phyloP scores from a whole-genome alignment of 345 rosid genomes.

The Camelina neglecta region DNA sequence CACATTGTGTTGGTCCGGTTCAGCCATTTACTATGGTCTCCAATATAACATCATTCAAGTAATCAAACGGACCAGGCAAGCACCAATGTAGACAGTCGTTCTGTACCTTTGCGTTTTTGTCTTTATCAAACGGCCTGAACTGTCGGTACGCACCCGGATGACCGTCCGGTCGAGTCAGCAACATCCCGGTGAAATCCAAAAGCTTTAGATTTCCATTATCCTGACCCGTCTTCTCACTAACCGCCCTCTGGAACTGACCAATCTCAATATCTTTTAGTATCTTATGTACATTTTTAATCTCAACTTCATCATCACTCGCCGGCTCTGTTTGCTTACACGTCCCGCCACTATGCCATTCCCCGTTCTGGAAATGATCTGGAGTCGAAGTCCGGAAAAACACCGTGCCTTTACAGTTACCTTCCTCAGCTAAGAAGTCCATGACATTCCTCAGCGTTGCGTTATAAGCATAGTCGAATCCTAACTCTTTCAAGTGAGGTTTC shows the following conservation, averaged over 20 bases:
- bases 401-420: slow-evolving; percentile 57
- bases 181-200: slow-evolving; percentile 73
- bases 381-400: slow-evolving; percentile 82
- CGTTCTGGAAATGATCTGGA: slow-evolving; percentile 92
- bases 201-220: slow-evolving; percentile 63
- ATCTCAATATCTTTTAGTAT: slow-evolving; percentile 69
- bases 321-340: slow-evolving; percentile 64
- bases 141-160: slow-evolving; percentile 90
- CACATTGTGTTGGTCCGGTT: slow-evolving; percentile 13
- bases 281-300: slow-evolving; percentile 61
- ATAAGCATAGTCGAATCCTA: slow-evolving; percentile 81
- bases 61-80: slow-evolving; percentile 92
- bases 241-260: slow-evolving; percentile 60
- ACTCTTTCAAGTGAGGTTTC: slow-evolving; percentile 57
- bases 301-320: slow-evolving; percentile 66
- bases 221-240: slow-evolving; percentile 50
- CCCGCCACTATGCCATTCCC: slow-evolving; percentile 94
- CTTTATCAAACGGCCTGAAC: slow-evolving; percentile 70
- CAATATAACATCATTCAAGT: slow-evolving; percentile 87
- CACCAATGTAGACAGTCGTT: slow-evolving; percentile 98
- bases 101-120: slow-evolving; percentile 70
- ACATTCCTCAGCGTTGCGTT: slow-evolving; percentile 60
- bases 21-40: slow-evolving; percentile 63
- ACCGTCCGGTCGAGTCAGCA: slow-evolving; percentile 79
- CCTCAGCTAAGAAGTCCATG: slow-evolving; percentile 59